Evolutionary conservation across 2,329 filamentous ascomycete genomes (phyloP).

Genomic region (Colletotrichum sp.): DNA sequence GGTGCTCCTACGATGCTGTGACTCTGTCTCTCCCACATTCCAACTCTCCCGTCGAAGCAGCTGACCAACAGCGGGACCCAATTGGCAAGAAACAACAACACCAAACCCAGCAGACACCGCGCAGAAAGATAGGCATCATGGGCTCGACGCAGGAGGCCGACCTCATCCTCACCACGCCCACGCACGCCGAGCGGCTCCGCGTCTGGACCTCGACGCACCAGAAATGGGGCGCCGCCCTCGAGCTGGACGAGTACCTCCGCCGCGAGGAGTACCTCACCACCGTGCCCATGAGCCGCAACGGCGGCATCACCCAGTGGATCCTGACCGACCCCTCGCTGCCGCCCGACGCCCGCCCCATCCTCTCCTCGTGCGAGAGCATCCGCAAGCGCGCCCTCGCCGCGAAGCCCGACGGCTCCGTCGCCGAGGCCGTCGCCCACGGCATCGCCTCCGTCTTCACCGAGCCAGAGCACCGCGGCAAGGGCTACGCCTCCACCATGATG

Average conservation of each 20-base stretch:
- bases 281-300: conserved; percentile 61
- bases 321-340: conserved; percentile 53
- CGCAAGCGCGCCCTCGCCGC: conserved; percentile 62
- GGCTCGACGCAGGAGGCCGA: conserved; percentile 16
- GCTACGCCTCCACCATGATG: conserved; percentile 82
- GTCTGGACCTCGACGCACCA: conserved; percentile 62
- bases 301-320: conserved; percentile 69
- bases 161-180: conserved; percentile 60
- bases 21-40: background rate
- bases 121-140: background rate
- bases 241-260: conserved; percentile 59
- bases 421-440: conserved; percentile 71
- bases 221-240: conserved; percentile 65
- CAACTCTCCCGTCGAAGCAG: background rate
- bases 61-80: background rate
- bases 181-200: conserved; percentile 54
- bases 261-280: conserved; percentile 64
- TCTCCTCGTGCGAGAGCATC: conserved; percentile 69
- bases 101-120: background rate
- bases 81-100: background rate
- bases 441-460: conserved; percentile 83
- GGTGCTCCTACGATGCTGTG: background rate
- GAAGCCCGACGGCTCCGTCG: conserved; percentile 33
- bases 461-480: conserved; percentile 68
- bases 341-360: conserved; percentile 54